These are phyloP conservation scores for Hanseniaspora nectarophila DNA, from an alignment of 805 yeast genomes.

Conservation along the genomic window DNA sequence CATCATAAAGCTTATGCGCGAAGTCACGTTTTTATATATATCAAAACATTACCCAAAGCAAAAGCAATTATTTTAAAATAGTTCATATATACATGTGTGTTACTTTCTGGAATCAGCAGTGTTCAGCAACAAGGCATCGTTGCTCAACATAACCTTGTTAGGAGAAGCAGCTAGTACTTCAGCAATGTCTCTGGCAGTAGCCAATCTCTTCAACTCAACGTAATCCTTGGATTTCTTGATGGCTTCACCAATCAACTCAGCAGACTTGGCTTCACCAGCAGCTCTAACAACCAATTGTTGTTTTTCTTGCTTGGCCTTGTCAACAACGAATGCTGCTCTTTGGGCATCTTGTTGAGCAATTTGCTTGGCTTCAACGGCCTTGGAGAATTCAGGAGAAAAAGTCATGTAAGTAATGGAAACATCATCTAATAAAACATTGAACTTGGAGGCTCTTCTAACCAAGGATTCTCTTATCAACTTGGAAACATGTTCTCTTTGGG, in stretches of 20 bases:
- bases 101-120: conserved; percentile 61
- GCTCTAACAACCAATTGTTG: conserved; percentile 95
- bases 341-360: conserved; percentile 99
- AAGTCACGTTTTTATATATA: no score
- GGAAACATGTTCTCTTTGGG: conserved; percentile 96
- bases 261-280: conserved; percentile 96
- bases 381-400: conserved; percentile 92
- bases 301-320: conserved; percentile 93
- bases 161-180: conserved; percentile 73
- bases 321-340: conserved; percentile 93
- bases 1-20: no score
- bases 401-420: conserved; percentile 95
- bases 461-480: conserved; percentile 81
- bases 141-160: conserved; percentile 81
- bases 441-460: conserved; percentile 79
- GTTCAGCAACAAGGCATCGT: conserved; percentile 80
- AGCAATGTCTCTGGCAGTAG: conserved; percentile 94
- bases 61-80: no score
- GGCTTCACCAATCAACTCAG: conserved; percentile 97
- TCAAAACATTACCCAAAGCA: no score
- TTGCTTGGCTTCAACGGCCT: conserved; percentile 96
- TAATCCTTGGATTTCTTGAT: conserved; percentile 92
- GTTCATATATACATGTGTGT: not conserved
- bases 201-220: conserved; percentile 91
- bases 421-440: conserved; percentile 81